Percentiles rank a stretch among this genome's conserved stretches.
phyloP scores from a whole-genome alignment of 306 rosid genomes.

The Citrullus mucosospermus region DNA sequence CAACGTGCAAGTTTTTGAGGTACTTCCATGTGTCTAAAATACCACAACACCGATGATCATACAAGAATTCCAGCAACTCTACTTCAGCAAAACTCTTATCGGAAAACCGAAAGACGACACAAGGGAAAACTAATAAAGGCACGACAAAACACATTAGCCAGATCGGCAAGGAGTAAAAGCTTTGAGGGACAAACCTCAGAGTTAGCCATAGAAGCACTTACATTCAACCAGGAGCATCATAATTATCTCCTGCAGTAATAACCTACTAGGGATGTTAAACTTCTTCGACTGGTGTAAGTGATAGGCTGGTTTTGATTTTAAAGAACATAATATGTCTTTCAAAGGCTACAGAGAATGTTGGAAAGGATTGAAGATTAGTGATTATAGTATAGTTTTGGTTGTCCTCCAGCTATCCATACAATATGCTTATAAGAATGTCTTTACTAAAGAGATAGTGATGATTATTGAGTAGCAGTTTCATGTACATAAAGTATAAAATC shows the following conservation, averaged over 20 bases:
- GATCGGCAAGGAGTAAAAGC: neutral
- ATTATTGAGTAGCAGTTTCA: neutral
- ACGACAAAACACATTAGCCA: neutral
- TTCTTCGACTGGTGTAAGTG: neutral
- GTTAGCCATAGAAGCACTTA: neutral
- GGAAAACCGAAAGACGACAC: neutral
- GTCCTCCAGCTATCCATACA: neutral
- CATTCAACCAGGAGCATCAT: neutral
- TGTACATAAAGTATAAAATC: slow-evolving; percentile 3
- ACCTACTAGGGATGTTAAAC: neutral
- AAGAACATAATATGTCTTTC: neutral
- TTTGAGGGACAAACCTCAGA: neutral
- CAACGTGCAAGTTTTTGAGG: neutral
- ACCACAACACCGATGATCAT: neutral
- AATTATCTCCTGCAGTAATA: neutral
- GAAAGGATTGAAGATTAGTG: too few relatives aligned
- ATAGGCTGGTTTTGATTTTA: neutral
- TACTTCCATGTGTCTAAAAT: neutral
- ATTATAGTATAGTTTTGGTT: neutral
- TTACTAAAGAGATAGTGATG: neutral
- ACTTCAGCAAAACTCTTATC: neutral
- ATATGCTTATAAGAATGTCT: neutral
- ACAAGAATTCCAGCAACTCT: neutral
- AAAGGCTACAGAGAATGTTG: neutral
- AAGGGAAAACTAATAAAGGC: neutral